Evolutionary conservation across 805 yeast species (phyloP).

Genomic region (Myxozyma lipomycoides): DNA sequence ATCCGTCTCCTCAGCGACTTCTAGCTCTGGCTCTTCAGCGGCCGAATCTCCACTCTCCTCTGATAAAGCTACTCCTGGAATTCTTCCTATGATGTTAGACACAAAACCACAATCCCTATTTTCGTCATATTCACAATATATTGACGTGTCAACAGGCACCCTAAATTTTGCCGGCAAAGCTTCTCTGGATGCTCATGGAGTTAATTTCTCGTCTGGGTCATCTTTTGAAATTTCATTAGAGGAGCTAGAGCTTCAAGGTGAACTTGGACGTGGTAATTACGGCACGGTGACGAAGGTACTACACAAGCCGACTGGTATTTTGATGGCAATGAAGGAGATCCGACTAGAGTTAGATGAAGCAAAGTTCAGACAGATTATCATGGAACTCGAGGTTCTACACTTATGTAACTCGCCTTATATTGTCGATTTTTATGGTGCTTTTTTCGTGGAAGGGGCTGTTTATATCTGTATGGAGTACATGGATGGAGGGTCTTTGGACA

Average conservation of each 20-base stretch:
- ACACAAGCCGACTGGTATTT: constrained; percentile 85
- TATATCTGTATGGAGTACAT: constrained; percentile 97
- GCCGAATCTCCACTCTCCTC: neutral
- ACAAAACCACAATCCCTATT: constrained; percentile 43
- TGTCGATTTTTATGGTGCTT: constrained; percentile 96
- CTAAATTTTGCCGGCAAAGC: constrained; percentile 92
- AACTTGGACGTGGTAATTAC: constrained; percentile 92
- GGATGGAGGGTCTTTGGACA: constrained; percentile 95
- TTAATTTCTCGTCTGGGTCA: constrained; percentile 84
- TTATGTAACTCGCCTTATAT: constrained; percentile 85
- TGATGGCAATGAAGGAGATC: constrained; percentile 98
- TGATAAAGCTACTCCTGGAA: constrained; percentile 14
- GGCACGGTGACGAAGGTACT: constrained; percentile 92
- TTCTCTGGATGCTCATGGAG: constrained; percentile 84
- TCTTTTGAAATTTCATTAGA: constrained; percentile 82
- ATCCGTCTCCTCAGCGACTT: neutral
- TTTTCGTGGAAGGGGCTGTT: constrained; percentile 95
- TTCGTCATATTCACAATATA: constrained; percentile 78
- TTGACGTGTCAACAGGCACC: constrained; percentile 89
- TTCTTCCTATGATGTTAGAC: constrained; percentile 17
- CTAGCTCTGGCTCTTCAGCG: neutral
- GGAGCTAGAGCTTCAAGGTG: constrained; percentile 66
- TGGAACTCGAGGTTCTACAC: constrained; percentile 93
- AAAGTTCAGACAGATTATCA: constrained; percentile 88
- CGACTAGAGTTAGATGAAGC: constrained; percentile 87